Conservation (phyloP, 1,139 yeast genomes). For the Pichia sp. region DNA sequence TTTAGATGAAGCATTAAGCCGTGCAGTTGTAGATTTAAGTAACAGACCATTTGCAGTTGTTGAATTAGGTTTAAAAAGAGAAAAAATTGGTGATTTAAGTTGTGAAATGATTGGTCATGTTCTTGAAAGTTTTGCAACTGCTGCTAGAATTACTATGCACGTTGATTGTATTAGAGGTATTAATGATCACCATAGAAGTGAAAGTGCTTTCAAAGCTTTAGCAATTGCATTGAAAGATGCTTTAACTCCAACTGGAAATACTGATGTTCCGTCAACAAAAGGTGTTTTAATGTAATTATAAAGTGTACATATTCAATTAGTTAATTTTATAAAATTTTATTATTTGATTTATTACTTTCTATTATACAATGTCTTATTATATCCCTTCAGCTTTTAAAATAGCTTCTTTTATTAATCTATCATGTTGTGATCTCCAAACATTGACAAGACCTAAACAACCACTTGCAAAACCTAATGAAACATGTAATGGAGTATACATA, state of each 20-base stretch:
- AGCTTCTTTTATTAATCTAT: slow-evolving; percentile 9
- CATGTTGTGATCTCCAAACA: slow-evolving; percentile 33
- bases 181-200: slow-evolving; percentile 95
- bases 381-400: background rate
- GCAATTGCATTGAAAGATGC: slow-evolving; percentile 92
- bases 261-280: slow-evolving; percentile 93
- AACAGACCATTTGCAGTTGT: slow-evolving; percentile 89
- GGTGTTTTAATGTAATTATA: slow-evolving; percentile 63
- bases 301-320: too few relatives aligned
- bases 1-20: slow-evolving; percentile 86
- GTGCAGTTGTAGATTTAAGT: slow-evolving; percentile 92
- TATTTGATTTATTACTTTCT: too few relatives aligned
- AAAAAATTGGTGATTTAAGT: slow-evolving; percentile 85
- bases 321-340: too few relatives aligned
- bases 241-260: slow-evolving; percentile 69
- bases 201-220: slow-evolving; percentile 90
- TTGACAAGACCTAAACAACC: slow-evolving; percentile 37
- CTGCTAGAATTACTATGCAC: slow-evolving; percentile 84
- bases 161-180: slow-evolving; percentile 90
- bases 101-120: slow-evolving; percentile 98
- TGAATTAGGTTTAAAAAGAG: slow-evolving; percentile 85
- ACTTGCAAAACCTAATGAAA: slow-evolving; percentile 28
- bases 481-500: slow-evolving; percentile 29
- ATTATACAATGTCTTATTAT: too few relatives aligned
- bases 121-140: slow-evolving; percentile 86